These are phyloP conservation scores for Colletotrichum lupini DNA, from an alignment of 2,329 filamentous ascomycete genomes.

Conservation along the genomic window DNA sequence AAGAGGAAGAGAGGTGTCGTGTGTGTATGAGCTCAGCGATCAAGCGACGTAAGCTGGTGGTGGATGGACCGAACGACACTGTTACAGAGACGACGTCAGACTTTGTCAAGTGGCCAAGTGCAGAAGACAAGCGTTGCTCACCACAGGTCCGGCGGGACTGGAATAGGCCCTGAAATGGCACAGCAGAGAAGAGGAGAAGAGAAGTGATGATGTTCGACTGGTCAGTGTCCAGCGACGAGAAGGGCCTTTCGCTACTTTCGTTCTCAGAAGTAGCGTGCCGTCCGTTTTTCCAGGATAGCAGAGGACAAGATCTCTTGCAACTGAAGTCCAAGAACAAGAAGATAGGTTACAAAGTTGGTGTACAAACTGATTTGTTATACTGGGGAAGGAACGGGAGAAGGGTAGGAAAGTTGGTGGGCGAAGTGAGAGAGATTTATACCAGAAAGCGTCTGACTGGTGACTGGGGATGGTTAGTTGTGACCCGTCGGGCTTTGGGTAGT, in stretches of 20 bases:
- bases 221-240: background rate
- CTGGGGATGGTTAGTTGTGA: no score
- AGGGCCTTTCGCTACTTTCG: background rate
- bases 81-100: background rate
- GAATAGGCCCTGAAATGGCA: background rate
- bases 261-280: background rate
- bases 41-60: slow-evolving; percentile 11
- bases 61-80: background rate
- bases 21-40: background rate
- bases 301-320: background rate
- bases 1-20: background rate
- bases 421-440: background rate
- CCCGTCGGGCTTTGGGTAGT: background rate
- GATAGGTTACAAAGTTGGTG: background rate
- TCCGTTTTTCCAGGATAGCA: slow-evolving; percentile 10
- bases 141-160: background rate
- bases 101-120: background rate
- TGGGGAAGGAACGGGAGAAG: background rate
- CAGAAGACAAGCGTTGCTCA: background rate
- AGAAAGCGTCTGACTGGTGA: background rate
- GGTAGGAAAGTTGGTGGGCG: background rate
- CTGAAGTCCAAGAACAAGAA: background rate
- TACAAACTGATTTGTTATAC: background rate
- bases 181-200: background rate
- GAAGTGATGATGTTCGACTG: background rate